A percentile compares a stretch with the other conserved stretches of the same genome.
phyloP scores from a whole-genome alignment of 768 basidiomycete genomes.

The Kwoniella heveanensis region DNA sequence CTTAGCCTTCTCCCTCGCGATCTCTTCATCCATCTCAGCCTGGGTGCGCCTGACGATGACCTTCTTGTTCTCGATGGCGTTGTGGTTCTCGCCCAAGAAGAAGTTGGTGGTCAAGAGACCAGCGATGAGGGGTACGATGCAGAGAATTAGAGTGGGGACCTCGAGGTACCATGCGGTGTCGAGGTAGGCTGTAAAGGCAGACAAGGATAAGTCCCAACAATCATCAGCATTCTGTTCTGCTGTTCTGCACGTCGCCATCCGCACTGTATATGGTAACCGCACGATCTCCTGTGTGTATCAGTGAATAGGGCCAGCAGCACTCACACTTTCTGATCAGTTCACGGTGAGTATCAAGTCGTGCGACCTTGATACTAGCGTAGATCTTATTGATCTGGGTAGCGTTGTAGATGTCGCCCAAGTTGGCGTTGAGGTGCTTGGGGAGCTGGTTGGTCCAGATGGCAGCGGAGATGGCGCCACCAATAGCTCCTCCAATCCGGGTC shows the following conservation, averaged over 20 bases:
- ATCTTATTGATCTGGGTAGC: conserved; percentile 9
- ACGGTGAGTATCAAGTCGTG: neutral
- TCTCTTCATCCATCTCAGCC: conserved; percentile 35
- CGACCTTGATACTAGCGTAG: conserved; percentile 9
- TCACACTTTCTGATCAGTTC: conserved; percentile 1
- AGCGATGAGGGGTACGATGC: conserved; percentile 45
- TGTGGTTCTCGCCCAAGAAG: conserved; percentile 53
- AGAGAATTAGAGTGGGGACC: conserved; percentile 44
- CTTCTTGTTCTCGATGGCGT: conserved; percentile 49
- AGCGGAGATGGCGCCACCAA: conserved; percentile 52
- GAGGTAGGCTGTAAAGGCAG: conserved; percentile 3
- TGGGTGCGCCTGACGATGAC: conserved; percentile 32
- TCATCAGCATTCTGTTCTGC: no score
- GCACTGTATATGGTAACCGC: no score
- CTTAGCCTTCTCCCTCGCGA: conserved; percentile 6
- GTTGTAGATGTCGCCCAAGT: conserved; percentile 4
- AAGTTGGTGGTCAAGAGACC: conserved; percentile 51
- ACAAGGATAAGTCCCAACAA: no score
- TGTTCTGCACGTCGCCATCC: no score
- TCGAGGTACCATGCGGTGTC: conserved; percentile 6
- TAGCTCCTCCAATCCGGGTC: conserved; percentile 54
- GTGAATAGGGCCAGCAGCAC: neutral
- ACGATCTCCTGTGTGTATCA: no score
- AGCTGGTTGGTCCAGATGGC: conserved; percentile 37
- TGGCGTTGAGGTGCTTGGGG: conserved; percentile 19